Evolutionary conservation across 371 early-diverging fungal species (phyloP).

Genomic region (Scutellospora calospora): DNA sequence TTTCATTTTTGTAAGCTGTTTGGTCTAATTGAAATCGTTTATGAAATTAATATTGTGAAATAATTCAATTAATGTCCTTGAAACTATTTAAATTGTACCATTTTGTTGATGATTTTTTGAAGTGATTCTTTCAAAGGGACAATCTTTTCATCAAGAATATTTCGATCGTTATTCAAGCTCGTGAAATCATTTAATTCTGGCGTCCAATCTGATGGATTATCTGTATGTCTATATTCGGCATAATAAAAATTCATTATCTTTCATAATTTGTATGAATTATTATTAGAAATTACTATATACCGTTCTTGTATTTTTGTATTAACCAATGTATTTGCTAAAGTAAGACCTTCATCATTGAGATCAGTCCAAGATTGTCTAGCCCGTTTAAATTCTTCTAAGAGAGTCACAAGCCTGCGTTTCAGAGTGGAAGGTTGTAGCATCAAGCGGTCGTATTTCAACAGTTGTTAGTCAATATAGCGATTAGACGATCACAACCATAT

Average conservation of each 20-base stretch:
- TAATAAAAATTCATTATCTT: neutral
- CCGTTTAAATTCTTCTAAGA: conserved; percentile 24
- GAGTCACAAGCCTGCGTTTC: conserved; percentile 18
- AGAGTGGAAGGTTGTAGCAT: conserved; percentile 39
- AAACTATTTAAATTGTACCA: neutral
- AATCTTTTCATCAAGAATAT: neutral
- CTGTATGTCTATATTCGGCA: neutral
- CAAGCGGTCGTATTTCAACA: too few species aligned
- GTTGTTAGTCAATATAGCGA: too few species aligned
- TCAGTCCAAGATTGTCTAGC: conserved; percentile 23
- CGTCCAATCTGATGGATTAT: conserved; percentile 2
- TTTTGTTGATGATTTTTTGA: conserved; percentile 27
- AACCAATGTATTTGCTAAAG: conserved; percentile 17
- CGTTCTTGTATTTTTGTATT: conserved; percentile 40
- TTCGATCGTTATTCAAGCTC: neutral
- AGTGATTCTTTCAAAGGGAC: neutral
- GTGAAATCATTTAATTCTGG: neutral
- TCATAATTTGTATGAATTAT: too few species aligned
- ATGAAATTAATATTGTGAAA: neutral
- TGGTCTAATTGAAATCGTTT: neutral
- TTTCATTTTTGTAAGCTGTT: conserved; percentile 26
- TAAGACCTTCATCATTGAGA: conserved; percentile 37
- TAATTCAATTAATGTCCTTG: neutral
- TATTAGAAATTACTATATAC: neutral
- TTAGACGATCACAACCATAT: too few species aligned